Evolutionary conservation across 2,329 filamentous ascomycete genomes (phyloP), one percentile per base, ranked within the genome.

Genomic region (Zelopaecilomyces penicillatus): DNA sequence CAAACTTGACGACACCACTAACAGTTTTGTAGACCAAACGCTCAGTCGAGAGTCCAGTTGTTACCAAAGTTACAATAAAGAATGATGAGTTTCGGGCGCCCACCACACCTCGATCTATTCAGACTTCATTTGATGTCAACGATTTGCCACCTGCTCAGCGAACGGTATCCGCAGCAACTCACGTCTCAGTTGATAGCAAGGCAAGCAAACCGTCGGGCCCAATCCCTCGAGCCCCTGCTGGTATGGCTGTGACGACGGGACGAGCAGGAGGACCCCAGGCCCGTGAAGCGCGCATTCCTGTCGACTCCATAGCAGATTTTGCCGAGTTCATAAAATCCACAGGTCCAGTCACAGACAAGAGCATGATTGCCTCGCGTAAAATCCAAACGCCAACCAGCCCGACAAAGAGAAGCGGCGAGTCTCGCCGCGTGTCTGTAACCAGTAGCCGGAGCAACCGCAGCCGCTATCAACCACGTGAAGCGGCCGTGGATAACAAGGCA

Each of bases 311-410:
- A 6, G 74, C 81, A 38, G 90, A 95, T 56, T 87, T 96, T 66
- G 86, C 88, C 26, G 85, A 94, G 47, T 96, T 95, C 60, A 87
- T 95, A 56, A 83, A 87, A 48, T 86, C 85, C 1, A 95, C 88
- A 30, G 88, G 87, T 2, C 85, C 91, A 11, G 59, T 73, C n/a
- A 68, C 66, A 33, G 70, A 70, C 37, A 65, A 60, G 40, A 58
- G 59, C 10, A 55, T 62, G 19, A 48, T 60, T 19, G 57, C 65
- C 6, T 54, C 66, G 37, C 65, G 65, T 44, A 69, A 62, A 44
- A 47, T 59, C 29, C 61, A 50, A 44, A 50, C 51, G 30, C 52
- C 59, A 34, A 48, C 56, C 37, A 57, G 61, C 43, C 61, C 52
- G 5, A 56, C 60, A 4, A 67, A 63, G 50, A 60, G 58, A 38